phyloP scores from a whole-genome alignment of 2,329 filamentous ascomycete genomes.

The Diplodia seriata region DNA sequence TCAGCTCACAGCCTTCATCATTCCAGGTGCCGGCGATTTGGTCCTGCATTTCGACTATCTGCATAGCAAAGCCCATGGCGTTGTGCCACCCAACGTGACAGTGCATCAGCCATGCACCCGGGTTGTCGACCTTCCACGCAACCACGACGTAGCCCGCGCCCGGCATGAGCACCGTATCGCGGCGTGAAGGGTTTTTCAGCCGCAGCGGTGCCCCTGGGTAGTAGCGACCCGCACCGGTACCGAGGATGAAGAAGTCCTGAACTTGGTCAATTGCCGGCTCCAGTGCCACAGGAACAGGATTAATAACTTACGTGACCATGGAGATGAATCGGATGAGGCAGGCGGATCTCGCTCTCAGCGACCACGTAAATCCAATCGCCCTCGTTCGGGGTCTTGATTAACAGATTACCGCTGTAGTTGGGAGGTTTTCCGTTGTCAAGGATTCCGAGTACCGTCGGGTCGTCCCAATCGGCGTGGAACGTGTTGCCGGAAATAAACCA shows the following conservation, averaged over 20 bases:
- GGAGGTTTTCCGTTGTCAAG: constrained; percentile 44
- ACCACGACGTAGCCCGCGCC: constrained; percentile 60
- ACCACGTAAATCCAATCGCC: constrained; percentile 29
- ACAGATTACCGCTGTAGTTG: constrained; percentile 40
- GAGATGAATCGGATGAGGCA: constrained; percentile 52
- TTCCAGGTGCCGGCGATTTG: constrained; percentile 16
- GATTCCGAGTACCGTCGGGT: constrained; percentile 50
- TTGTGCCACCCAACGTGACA: constrained; percentile 56
- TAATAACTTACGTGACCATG: constrained; percentile 43
- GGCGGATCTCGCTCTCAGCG: constrained; percentile 41
- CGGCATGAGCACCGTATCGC: constrained; percentile 62
- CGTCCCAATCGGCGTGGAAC: constrained; percentile 48
- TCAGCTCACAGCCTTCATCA: constrained; percentile 7
- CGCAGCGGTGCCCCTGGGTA: constrained; percentile 44
- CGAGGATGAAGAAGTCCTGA: constrained; percentile 52
- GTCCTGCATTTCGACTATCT: constrained; percentile 41
- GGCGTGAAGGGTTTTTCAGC: constrained; percentile 48
- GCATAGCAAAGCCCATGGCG: constrained; percentile 57
- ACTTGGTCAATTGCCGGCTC: background rate
- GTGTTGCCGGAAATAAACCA: constrained; percentile 52
- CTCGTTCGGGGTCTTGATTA: constrained; percentile 16
- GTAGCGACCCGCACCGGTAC: constrained; percentile 45
- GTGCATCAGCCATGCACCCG: constrained; percentile 50
- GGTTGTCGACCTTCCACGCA: constrained; percentile 61
- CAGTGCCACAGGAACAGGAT: too few species aligned